Conservation (phyloP, 495 filamentous ascomycete species). For the Penicillium paradoxum region DNA sequence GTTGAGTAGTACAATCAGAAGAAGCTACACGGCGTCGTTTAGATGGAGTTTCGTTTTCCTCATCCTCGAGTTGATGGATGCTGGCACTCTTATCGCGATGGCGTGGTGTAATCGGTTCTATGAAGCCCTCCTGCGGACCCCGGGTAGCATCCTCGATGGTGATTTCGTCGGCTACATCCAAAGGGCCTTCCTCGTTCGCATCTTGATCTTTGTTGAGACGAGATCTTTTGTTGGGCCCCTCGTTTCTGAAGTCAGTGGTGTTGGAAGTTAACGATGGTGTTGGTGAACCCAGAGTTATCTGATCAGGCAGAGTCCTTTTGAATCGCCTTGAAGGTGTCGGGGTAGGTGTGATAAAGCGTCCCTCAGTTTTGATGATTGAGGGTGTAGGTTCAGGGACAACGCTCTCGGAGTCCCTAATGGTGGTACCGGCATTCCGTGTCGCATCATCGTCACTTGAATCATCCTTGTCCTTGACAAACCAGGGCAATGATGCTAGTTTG, state of each 20-base stretch:
- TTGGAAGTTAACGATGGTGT: not conserved
- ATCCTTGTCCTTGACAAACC: constrained; percentile 26
- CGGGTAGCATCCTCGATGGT: not conserved
- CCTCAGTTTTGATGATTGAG: not conserved
- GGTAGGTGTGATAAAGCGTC: not conserved
- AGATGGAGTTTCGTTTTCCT: constrained; percentile 1
- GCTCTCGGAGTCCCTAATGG: not conserved
- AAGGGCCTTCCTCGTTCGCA: not conserved
- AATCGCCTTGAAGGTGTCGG: not conserved
- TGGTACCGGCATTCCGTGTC: not conserved
- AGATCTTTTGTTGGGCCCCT: not conserved
- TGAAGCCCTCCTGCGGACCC: not conserved
- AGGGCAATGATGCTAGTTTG: constrained; percentile 32
- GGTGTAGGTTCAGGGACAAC: not conserved
- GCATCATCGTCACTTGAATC: constrained; percentile 6
- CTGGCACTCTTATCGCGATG: not conserved
- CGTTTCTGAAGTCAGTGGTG: not conserved
- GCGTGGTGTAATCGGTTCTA: not conserved
- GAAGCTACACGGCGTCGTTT: constrained; percentile 2
- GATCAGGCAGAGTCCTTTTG: not conserved
- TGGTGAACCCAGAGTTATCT: not conserved
- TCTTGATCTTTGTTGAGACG: not conserved
- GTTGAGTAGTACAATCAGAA: not conserved
- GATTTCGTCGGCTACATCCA: not conserved
- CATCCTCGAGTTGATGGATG: not conserved